A percentile compares a stretch with the other conserved stretches of the same genome.
phyloP scores from a whole-genome alignment of 2,329 filamentous ascomycete species.

The Fusarium paranaense region DNA sequence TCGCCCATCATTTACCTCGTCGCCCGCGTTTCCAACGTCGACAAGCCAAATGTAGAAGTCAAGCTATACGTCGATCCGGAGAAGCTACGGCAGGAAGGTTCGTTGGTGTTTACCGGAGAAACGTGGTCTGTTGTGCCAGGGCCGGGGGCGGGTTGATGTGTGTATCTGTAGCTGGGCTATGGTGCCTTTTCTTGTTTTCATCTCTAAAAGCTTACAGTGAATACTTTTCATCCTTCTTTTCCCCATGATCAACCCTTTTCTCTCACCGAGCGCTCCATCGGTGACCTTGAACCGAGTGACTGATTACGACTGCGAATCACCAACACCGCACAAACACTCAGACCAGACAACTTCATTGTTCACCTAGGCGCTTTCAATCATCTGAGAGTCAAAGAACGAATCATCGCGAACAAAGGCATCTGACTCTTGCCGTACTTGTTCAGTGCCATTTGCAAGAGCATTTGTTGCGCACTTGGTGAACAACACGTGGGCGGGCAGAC shows the following conservation, averaged over 20 bases:
- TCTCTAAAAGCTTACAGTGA: neutral
- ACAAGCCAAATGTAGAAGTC: slow-evolving; percentile 44
- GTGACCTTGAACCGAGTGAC: neutral
- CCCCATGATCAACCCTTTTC: neutral
- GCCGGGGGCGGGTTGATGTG: neutral
- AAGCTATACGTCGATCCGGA: slow-evolving; percentile 55
- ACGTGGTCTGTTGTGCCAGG: slow-evolving; percentile 28
- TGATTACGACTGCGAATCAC: neutral
- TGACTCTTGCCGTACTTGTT: neutral
- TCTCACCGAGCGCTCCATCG: neutral
- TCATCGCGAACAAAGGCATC: neutral
- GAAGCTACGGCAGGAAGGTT: slow-evolving; percentile 31
- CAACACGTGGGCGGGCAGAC: neutral
- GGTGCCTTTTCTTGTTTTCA: neutral
- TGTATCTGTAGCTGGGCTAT: neutral
- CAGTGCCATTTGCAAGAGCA: neutral
- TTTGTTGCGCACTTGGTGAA: neutral
- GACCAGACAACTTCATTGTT: neutral
- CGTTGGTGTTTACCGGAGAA: slow-evolving; percentile 39
- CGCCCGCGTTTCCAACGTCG: slow-evolving; percentile 55
- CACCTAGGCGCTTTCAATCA: neutral
- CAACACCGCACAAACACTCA: neutral
- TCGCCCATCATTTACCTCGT: slow-evolving; percentile 52
- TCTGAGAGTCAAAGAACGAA: neutral
- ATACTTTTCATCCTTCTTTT: neutral